Evolutionary conservation across 768 basidiomycete species (phyloP), one percentile per base, ranked within the genome.

Genomic region (Crassisporium funariophilum): DNA sequence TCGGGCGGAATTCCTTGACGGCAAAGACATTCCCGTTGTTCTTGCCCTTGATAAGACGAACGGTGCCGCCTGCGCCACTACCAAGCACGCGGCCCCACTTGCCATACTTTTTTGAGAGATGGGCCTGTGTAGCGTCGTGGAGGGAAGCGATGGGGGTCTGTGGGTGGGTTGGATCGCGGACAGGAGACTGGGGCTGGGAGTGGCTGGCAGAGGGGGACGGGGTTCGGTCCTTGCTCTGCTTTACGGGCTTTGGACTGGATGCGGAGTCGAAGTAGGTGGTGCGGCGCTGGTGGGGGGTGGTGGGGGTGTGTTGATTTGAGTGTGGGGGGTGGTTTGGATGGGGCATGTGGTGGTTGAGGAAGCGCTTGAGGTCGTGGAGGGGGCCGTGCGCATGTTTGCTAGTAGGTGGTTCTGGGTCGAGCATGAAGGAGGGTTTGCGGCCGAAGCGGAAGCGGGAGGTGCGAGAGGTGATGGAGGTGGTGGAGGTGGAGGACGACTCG

Each of bases 41-140:
- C 76, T 95, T 97, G 49, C 83, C 87, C 71, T 94, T 95, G 71
- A 99, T 95, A 55, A 99, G 81, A 21, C 97, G 81, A 35, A 99
- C 97, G 0, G 97, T 99, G 19, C 97, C 97, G n/a, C 97, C 97
- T 5, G 95, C 97, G 21, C 97, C 97, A 21, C 87, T 90, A 20
- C 97, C 97, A 7, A 99, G 82, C 13, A 97, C 83, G 41, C 91
- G 83, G 29, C 95, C 97, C 91, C 97, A 97, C 65, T 99, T 99
- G 54, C 97, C 97, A 58, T 99, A 99, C 76, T 98, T 98, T 74
- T 98, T 98, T n/a, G 88, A 74, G 47, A 99, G 74, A 65, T 97
- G 94, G 11, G 90, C 91, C 43, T 95, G 86, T 2, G 90, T 91
- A 4, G 88, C 90, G 39, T 85, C 83, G 11, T 88, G 83, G 17